Percentiles rank a stretch among this genome's conserved stretches.
These are phyloP conservation scores for Radiomyces spectabilis DNA, from an alignment of 192 early-diverging fungal genomes.

Conservation along the genomic window DNA sequence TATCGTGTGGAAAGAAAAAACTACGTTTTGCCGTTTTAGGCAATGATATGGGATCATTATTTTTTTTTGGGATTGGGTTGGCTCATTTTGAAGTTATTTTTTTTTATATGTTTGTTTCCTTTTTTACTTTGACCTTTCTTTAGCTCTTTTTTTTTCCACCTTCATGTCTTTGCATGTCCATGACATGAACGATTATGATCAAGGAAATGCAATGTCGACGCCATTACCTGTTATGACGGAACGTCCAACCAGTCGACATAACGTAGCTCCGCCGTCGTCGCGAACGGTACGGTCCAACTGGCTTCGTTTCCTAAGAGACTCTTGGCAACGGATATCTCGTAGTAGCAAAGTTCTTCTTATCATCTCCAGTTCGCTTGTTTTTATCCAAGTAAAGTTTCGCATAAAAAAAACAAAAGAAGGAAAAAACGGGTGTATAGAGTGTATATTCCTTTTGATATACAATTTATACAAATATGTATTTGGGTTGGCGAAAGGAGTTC, in stretches of 20 bases:
- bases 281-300: neutral
- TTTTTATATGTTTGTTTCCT: neutral
- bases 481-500: neutral
- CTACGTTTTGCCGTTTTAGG: no score
- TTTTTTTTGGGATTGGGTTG: no score
- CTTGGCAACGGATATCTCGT: neutral
- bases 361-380: neutral
- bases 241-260: no score
- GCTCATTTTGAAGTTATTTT: no score
- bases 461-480: no score
- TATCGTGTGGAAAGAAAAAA: no score
- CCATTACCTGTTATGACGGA: neutral
- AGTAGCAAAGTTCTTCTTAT: neutral
- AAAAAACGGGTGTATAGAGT: neutral
- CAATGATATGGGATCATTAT: no score
- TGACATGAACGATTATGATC: neutral
- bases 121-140: neutral
- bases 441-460: neutral
- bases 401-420: neutral
- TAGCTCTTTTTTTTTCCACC: neutral
- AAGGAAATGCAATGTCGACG: neutral
- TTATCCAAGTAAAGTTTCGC: constrained; percentile 17
- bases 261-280: neutral
- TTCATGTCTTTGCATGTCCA: neutral
- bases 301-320: neutral